A percentile compares a stretch with the other conserved stretches of the same genome.
These are phyloP conservation scores for Rutstroemia sp. DNA, from an alignment of 2,329 filamentous ascomycete species.

Conservation along the genomic window DNA sequence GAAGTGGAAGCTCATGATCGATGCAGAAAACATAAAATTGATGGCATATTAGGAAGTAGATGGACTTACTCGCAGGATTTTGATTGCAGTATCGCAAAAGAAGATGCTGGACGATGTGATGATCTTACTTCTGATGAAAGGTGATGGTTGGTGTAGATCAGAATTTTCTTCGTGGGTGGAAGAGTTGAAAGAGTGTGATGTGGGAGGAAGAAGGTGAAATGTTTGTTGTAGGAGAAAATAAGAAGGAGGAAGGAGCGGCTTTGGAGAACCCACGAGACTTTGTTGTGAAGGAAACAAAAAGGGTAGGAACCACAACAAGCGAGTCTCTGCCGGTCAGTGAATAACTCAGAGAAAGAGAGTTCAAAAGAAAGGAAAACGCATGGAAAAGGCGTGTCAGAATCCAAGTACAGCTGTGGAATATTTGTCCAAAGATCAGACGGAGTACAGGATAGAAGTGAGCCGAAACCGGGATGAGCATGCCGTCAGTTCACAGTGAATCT, in stretches of 20 bases:
- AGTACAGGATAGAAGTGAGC: no score
- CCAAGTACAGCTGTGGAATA: no score
- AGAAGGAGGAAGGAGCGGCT: background rate
- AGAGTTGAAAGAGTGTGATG: background rate
- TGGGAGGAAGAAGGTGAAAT: background rate
- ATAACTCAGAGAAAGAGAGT: no score
- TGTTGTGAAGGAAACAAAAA: background rate
- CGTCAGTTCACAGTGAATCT: no score
- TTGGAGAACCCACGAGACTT: background rate
- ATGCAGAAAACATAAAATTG: no score
- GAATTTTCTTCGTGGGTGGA: background rate
- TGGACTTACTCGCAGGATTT: background rate
- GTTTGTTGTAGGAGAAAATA: background rate
- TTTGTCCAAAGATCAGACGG: no score
- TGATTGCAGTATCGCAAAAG: background rate
- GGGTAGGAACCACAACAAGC: background rate
- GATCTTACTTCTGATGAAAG: background rate
- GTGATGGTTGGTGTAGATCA: background rate
- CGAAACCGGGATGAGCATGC: no score
- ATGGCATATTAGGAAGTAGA: background rate
- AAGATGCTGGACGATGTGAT: conserved; percentile 4
- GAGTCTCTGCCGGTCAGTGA: background rate
- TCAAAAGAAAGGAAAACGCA: no score
- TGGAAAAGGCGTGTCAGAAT: no score
- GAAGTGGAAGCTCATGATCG: no score